These are phyloP conservation scores for Starmerella apicola DNA, from an alignment of 805 yeast genomes.

Conservation along the genomic window DNA sequence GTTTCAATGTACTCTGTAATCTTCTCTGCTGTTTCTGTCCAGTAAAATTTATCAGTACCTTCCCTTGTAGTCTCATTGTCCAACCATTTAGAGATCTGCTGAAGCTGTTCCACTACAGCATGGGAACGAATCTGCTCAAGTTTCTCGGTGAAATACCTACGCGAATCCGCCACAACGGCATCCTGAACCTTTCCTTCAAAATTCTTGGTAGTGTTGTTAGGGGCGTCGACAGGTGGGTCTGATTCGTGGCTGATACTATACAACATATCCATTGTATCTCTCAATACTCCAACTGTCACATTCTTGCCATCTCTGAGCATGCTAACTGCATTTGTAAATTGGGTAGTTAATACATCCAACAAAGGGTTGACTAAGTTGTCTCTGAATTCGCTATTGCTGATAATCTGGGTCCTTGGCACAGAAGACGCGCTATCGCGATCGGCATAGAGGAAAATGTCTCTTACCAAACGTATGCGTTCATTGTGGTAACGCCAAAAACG, in stretches of 20 bases:
- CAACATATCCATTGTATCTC: neutral
- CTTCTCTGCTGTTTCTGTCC: conserved; percentile 11
- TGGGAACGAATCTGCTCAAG: neutral
- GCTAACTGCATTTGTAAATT: conserved; percentile 6
- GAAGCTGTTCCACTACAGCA: conserved; percentile 3
- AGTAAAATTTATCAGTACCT: conserved; percentile 12
- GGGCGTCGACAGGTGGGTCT: neutral
- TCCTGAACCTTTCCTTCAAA: neutral
- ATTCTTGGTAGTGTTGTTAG: neutral
- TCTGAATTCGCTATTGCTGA: conserved; percentile 16
- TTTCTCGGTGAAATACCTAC: neutral
- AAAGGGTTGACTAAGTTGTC: conserved; percentile 10
- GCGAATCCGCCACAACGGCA: neutral
- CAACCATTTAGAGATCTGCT: conserved; percentile 11
- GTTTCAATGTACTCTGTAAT: conserved; percentile 5
- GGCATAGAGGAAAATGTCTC: conserved; percentile 22
- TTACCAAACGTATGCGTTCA: conserved; percentile 11
- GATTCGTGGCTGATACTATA: neutral
- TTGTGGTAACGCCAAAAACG: conserved; percentile 14
- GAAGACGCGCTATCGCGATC: conserved; percentile 13
- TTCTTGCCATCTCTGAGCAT: conserved; percentile 1
- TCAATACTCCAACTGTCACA: neutral
- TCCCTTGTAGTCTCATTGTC: conserved; percentile 9
- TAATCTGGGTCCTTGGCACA: conserved; percentile 11
- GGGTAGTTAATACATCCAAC: conserved; percentile 5